phyloP scores from a whole-genome alignment of 2,329 filamentous ascomycete genomes.

The Diaporthe longicolla region DNA sequence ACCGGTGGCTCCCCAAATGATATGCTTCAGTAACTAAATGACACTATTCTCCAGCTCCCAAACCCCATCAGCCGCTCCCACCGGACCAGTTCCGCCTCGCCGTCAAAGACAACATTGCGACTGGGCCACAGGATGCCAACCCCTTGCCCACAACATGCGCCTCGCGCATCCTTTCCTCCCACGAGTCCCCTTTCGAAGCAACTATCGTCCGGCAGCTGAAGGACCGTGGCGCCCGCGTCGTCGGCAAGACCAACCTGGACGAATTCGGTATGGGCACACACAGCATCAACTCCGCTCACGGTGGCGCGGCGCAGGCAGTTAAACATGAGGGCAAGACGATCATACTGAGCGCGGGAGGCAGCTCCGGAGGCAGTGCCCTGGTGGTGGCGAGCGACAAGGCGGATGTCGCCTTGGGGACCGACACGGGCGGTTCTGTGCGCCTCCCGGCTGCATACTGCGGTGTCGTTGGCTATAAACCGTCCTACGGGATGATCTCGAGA shows the following conservation, averaged over 20 bases:
- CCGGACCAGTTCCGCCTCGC: slow-evolving; percentile 62
- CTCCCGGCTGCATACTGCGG: slow-evolving; percentile 91
- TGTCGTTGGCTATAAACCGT: slow-evolving; percentile 89
- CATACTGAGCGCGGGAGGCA: slow-evolving; percentile 81
- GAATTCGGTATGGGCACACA: slow-evolving; percentile 63
- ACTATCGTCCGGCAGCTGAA: slow-evolving; percentile 81
- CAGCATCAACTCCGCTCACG: slow-evolving; percentile 49
- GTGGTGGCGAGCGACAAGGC: slow-evolving; percentile 77
- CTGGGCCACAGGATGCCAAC: slow-evolving; percentile 50
- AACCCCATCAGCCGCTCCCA: neutral
- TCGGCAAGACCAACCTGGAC: slow-evolving; percentile 92
- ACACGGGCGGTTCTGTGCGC: slow-evolving; percentile 91
- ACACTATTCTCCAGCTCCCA: neutral
- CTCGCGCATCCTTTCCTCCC: slow-evolving; percentile 79
- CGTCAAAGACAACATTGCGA: slow-evolving; percentile 85
- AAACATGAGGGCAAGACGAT: slow-evolving; percentile 40
- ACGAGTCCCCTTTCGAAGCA: slow-evolving; percentile 84
- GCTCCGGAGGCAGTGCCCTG: slow-evolving; percentile 93
- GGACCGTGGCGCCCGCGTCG: slow-evolving; percentile 71
- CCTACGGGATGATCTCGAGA: slow-evolving; percentile 88
- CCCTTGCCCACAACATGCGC: slow-evolving; percentile 84
- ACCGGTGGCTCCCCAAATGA: too few species aligned
- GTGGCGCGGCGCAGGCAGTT: slow-evolving; percentile 46
- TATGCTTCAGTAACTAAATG: neutral
- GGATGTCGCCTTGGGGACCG: slow-evolving; percentile 84